Conservation (phyloP, 2,329 filamentous ascomycete species). For the Hyphodiscus sp. region DNA sequence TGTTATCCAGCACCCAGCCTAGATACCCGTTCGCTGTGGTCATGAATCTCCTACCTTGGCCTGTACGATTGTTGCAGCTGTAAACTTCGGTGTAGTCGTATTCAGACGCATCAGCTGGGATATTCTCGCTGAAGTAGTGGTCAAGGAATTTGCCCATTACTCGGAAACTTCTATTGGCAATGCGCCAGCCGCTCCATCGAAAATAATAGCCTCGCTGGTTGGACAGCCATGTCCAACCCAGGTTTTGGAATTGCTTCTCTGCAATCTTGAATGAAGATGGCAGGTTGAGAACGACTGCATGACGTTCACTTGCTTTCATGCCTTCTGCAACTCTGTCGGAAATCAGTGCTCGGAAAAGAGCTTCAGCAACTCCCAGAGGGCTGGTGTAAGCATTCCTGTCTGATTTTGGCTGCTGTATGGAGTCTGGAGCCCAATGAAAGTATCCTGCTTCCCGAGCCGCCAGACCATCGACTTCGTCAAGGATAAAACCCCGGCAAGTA, state of each 20-base stretch:
- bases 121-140: slow-evolving; percentile 8
- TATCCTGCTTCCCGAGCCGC: slow-evolving; percentile 7
- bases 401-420: slow-evolving; percentile 5
- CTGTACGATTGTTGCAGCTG: slow-evolving; percentile 5
- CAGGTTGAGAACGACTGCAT: slow-evolving; percentile 5
- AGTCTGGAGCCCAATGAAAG: slow-evolving; percentile 7
- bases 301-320: neutral
- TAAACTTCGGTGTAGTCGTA: slow-evolving; percentile 14
- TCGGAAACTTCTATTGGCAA: slow-evolving; percentile 5
- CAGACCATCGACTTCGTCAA: slow-evolving; percentile 10
- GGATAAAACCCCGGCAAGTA: slow-evolving; percentile 10
- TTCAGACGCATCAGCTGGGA: slow-evolving; percentile 6
- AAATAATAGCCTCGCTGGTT: slow-evolving; percentile 9
- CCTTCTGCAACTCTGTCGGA: slow-evolving; percentile 7
- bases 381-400: slow-evolving; percentile 5
- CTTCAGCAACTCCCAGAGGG: neutral
- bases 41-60: slow-evolving; percentile 8
- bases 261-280: slow-evolving; percentile 5
- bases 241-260: slow-evolving; percentile 2
- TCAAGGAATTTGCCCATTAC: neutral
- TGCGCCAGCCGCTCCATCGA: slow-evolving; percentile 8
- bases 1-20: slow-evolving; percentile 14
- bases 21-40: slow-evolving; percentile 11
- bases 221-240: slow-evolving; percentile 10
- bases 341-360: slow-evolving; percentile 9